These are phyloP conservation scores for Aspergillus haitiensis DNA, from an alignment of 495 filamentous ascomycete genomes.

Conservation along the genomic window DNA sequence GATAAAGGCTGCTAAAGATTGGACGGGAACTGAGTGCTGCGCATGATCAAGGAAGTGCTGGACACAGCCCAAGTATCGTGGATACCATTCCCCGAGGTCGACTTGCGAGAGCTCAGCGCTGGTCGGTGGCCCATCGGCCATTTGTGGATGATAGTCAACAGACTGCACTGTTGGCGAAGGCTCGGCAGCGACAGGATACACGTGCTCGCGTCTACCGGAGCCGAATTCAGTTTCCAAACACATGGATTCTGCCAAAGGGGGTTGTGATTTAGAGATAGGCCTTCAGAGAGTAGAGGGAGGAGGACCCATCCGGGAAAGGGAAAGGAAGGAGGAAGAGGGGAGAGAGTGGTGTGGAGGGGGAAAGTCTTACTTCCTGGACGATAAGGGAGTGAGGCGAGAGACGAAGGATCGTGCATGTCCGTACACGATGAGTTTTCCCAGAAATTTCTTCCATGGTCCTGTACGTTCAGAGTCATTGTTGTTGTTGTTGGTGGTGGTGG, in stretches of 20 bases:
- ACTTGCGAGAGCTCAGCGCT: slow-evolving; percentile 40
- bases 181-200: slow-evolving; percentile 10
- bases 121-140: slow-evolving; percentile 23
- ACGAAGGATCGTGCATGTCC: slow-evolving; percentile 35
- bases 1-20: slow-evolving; percentile 85
- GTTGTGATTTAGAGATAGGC: slow-evolving; percentile 17
- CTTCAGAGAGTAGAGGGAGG: slow-evolving; percentile 17
- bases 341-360: too few species aligned
- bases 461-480: slow-evolving; percentile 38
- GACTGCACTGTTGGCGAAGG: slow-evolving; percentile 2
- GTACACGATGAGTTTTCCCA: slow-evolving; percentile 40
- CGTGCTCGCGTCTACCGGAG: slow-evolving; percentile 17
- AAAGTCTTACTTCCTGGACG: slow-evolving; percentile 34
- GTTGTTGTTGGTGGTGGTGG: background rate
- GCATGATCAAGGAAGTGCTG: slow-evolving; percentile 84
- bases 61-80: slow-evolving; percentile 81
- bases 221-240: slow-evolving; percentile 28
- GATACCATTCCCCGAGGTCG: slow-evolving; percentile 88
- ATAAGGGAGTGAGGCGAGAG: slow-evolving; percentile 31
- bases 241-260: slow-evolving; percentile 27
- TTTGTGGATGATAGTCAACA: background rate
- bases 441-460: slow-evolving; percentile 40
- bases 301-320: background rate
- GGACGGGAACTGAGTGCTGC: slow-evolving; percentile 74
- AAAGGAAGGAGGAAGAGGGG: background rate